phyloP scores from a whole-genome alignment of 2,329 filamentous ascomycete species.

The Neonectria neomacrospora region DNA sequence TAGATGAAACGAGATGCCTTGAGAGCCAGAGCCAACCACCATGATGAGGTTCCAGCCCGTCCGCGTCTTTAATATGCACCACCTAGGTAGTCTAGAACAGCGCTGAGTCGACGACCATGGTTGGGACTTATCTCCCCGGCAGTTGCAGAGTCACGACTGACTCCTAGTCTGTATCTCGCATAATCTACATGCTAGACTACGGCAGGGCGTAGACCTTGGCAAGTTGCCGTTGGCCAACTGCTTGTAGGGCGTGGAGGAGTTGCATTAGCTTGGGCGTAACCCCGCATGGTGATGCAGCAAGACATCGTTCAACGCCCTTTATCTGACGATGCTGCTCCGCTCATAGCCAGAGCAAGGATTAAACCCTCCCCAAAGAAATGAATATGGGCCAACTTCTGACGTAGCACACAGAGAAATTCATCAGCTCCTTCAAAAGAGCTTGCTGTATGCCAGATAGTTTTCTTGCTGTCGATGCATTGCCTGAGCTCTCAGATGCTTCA shows the following conservation, averaged over 20 bases:
- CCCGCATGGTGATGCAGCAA: slow-evolving; percentile 6
- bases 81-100: too few relatives aligned
- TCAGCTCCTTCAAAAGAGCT: too few relatives aligned
- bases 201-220: slow-evolving; percentile 8
- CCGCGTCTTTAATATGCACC: too few relatives aligned
- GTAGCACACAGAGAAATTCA: too few relatives aligned
- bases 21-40: neutral
- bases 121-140: neutral
- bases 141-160: neutral
- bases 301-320: neutral
- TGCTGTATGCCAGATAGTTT: too few relatives aligned
- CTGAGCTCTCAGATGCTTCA: too few relatives aligned
- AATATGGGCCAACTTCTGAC: too few relatives aligned
- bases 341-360: too few relatives aligned
- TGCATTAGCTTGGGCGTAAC: slow-evolving; percentile 21
- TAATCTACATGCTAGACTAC: neutral
- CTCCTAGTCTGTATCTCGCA: neutral
- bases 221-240: too few relatives aligned
- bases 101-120: neutral
- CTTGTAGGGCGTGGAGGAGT: slow-evolving; percentile 3
- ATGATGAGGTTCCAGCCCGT: neutral
- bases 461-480: too few relatives aligned
- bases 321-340: neutral
- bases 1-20: neutral
- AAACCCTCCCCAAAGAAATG: too few relatives aligned